A percentile compares a stretch with the other conserved stretches of the same genome.
These are phyloP conservation scores for Neophaeococcomyces mojaviensis DNA, from an alignment of 2,329 filamentous ascomycete genomes.

Conservation along the genomic window DNA sequence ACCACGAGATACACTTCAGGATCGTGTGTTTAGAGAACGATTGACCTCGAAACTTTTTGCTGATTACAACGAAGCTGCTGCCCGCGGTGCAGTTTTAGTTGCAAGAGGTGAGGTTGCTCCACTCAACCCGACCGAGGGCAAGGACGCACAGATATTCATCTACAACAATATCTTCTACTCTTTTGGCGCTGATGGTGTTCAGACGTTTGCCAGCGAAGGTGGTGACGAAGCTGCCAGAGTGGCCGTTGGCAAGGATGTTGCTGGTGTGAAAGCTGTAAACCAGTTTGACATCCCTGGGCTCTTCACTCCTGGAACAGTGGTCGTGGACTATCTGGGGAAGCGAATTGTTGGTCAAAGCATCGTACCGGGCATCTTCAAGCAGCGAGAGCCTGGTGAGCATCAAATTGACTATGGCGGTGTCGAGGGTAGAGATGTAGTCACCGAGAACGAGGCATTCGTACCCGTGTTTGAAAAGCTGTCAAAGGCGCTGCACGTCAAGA, in stretches of 20 bases:
- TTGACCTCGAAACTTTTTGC: slow-evolving; percentile 93
- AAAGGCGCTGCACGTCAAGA: slow-evolving; percentile 82
- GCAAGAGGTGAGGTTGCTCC: slow-evolving; percentile 87
- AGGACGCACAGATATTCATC: slow-evolving; percentile 94
- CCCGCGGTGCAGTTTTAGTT: slow-evolving; percentile 83
- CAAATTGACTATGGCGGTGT: slow-evolving; percentile 98
- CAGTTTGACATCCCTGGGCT: slow-evolving; percentile 92
- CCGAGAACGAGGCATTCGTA: slow-evolving; percentile 78
- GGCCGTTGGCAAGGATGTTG: slow-evolving; percentile 92
- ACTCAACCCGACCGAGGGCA: slow-evolving; percentile 85
- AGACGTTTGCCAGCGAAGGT: slow-evolving; percentile 92
- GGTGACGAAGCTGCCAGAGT: slow-evolving; percentile 94
- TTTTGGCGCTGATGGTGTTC: slow-evolving; percentile 92
- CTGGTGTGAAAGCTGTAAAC: slow-evolving; percentile 90
- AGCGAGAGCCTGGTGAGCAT: slow-evolving; percentile 92
- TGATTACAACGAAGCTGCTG: slow-evolving; percentile 93
- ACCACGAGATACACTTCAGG: slow-evolving; percentile 86
- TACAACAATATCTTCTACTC: slow-evolving; percentile 99
- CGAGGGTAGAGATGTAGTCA: slow-evolving; percentile 91
- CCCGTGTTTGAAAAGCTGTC: slow-evolving; percentile 83
- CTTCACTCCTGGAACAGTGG: slow-evolving; percentile 91
- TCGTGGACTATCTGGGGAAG: slow-evolving; percentile 95
- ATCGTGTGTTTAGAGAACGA: slow-evolving; percentile 90
- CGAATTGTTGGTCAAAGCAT: slow-evolving; percentile 96
- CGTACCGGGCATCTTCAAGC: slow-evolving; percentile 97